phyloP scores from a whole-genome alignment of 106 monocot genomes.

The Narthecium ossifragum region DNA sequence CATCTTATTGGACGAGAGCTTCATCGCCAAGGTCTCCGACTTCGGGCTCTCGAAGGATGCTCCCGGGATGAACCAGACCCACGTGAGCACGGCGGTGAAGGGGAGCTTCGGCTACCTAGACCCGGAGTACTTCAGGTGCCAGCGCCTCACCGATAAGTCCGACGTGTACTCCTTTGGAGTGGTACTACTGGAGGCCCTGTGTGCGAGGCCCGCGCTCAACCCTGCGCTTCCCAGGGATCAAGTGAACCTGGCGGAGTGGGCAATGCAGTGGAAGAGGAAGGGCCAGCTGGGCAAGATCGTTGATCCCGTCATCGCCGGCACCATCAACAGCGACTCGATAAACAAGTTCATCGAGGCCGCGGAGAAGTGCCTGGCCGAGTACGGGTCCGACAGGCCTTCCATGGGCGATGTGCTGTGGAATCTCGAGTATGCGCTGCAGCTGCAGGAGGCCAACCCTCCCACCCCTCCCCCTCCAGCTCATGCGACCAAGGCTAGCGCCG shows the following conservation, averaged over 20 bases:
- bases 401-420: slow-evolving; percentile 10
- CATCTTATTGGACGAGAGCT: slow-evolving; percentile 12
- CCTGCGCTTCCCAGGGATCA: slow-evolving; percentile 5
- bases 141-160: slow-evolving; percentile 14
- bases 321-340: background rate
- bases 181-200: slow-evolving; percentile 9
- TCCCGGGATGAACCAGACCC: slow-evolving; percentile 17
- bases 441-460: slow-evolving; percentile 6
- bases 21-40: slow-evolving; percentile 13
- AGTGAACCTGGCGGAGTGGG: slow-evolving; percentile 12
- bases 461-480: background rate
- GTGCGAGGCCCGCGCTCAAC: slow-evolving; percentile 8
- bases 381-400: slow-evolving; percentile 1
- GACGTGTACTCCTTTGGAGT: slow-evolving; percentile 19
- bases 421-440: slow-evolving; percentile 8
- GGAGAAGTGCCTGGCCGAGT: slow-evolving; percentile 2
- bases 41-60: slow-evolving; percentile 14
- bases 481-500: background rate
- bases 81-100: slow-evolving; percentile 15
- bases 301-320: background rate
- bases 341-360: slow-evolving; percentile 6
- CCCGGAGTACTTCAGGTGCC: slow-evolving; percentile 14
- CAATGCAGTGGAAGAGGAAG: slow-evolving; percentile 2
- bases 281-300: background rate
- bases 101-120: slow-evolving; percentile 17